Evolutionary conservation across 192 early-diverging fungal genomes (phyloP), one percentile per base, ranked within the genome.

Genomic region (Coemansia sp.): DNA sequence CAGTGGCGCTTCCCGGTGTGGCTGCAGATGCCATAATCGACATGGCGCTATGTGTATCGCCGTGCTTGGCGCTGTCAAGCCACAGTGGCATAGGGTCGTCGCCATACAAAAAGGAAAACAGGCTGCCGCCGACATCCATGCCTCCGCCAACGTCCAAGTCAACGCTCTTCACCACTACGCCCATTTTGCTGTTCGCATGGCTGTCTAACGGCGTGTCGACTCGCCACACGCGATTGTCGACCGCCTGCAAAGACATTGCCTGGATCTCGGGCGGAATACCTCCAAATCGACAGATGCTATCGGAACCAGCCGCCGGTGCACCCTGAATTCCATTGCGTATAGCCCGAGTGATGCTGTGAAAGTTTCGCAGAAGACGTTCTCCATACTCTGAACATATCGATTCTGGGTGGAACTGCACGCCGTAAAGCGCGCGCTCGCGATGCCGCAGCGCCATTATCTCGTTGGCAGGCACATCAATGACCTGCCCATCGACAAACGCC

Each of bases 401-500:
- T 65, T 98, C 95, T 7, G 95, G 95, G 55, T 98, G 95, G 61
- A 96, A 96, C 53, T 98, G 95, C 30, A 98, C 90, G 9, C 91
- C 89, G 72, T 83, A 92, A 9, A 95, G 64, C 24, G 91, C 92
- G 15, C 77, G 60, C 1, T 34, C 46, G 15, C 44, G 65, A 68
- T 94, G 93, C 41, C 80, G 60, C 27, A 98, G 60, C 1, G 81
- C 93, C 93, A 94, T 94, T 10, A 98, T 78, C 3, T 80, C 81
- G 3, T 37, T 58, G 3, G 55, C 19, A 6, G 17, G 20, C 4
- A 41, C 41, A n/a, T 55, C 43, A 2, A 25, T 20, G 9, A 40
- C 29, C 0, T 11, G 1, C 8, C 36, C 30, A 23, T 49, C 5
- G 27, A 42, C 55, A 47, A 42, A 48, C 34, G 37, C 41, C 4